Conservation (phyloP, 2,329 filamentous ascomycete species). For the Diaporthe sp. region DNA sequence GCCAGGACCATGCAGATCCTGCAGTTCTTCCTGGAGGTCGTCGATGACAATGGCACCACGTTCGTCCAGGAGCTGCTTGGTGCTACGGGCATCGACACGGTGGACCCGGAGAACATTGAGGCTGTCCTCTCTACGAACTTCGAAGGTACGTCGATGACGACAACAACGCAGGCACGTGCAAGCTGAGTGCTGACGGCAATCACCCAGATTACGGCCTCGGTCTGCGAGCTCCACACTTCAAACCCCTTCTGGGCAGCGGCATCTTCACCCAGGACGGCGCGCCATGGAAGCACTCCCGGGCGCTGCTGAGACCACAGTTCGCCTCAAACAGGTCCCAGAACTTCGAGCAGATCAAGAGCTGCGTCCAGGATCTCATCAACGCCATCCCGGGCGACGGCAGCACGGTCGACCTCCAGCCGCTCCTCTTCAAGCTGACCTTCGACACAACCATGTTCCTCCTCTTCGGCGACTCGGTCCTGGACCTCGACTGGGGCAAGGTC, state of each 20-base stretch:
- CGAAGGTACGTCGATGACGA: not conserved
- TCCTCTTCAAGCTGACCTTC: conserved; percentile 29
- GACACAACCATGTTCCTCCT: conserved; percentile 26
- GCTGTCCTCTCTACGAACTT: conserved; percentile 23
- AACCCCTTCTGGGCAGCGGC: conserved; percentile 47
- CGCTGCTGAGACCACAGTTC: conserved; percentile 46
- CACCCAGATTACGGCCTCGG: conserved; percentile 10
- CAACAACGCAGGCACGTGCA: too few relatives aligned
- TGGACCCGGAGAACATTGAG: conserved; percentile 29
- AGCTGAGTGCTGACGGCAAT: not conserved
- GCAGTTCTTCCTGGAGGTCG: conserved; percentile 17
- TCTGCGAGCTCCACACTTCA: conserved; percentile 11
- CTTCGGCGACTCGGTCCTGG: conserved; percentile 20
- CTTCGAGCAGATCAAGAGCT: conserved; percentile 18
- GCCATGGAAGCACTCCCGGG: conserved; percentile 46
- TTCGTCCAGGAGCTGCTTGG: conserved; percentile 16
- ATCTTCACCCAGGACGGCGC: conserved; percentile 49
- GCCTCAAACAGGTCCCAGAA: conserved; percentile 12
- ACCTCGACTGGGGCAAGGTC: conserved; percentile 11
- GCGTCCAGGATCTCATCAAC: conserved; percentile 13
- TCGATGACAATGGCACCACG: conserved; percentile 16
- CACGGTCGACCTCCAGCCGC: conserved; percentile 25
- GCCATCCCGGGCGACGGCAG: conserved; percentile 9
- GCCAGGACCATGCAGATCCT: conserved; percentile 11
- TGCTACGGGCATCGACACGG: not conserved